phyloP scores from a whole-genome alignment of 176 grass and related monocot genomes.

The Otatea glauca region DNA sequence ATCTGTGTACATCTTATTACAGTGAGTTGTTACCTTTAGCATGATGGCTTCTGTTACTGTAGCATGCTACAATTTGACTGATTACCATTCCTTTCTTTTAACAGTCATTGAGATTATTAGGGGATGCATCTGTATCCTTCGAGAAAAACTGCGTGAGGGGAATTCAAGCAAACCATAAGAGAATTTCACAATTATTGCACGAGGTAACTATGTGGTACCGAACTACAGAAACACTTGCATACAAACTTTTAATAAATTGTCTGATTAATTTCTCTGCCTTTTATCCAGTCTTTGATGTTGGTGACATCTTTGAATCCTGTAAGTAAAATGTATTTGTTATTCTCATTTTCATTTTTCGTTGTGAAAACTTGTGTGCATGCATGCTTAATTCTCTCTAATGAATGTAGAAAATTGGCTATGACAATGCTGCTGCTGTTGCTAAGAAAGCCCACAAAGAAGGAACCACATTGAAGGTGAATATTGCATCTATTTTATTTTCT shows the following conservation, averaged over 20 bases:
- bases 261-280: slow-evolving; percentile 40
- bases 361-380: slow-evolving; percentile 3
- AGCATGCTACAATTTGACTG: background rate
- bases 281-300: slow-evolving; percentile 89
- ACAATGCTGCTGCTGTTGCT: slow-evolving; percentile 91
- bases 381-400: slow-evolving; percentile 38
- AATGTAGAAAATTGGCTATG: slow-evolving; percentile 97
- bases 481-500: slow-evolving; percentile 41
- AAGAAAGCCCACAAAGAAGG: slow-evolving; percentile 99
- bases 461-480: slow-evolving; percentile 87
- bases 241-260: slow-evolving; percentile 6
- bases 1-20: slow-evolving; percentile 14
- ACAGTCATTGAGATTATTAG: slow-evolving; percentile 89
- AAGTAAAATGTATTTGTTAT: slow-evolving; percentile 52
- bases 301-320: slow-evolving; percentile 97
- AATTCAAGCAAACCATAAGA: slow-evolving; percentile 89
- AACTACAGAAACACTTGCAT: background rate
- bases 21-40: slow-evolving; percentile 27
- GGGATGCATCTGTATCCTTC: slow-evolving; percentile 87
- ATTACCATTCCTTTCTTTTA: slow-evolving; percentile 5
- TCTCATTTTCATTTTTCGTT: slow-evolving; percentile 31
- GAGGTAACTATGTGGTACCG: slow-evolving; percentile 60
- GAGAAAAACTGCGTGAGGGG: slow-evolving; percentile 97
- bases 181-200: slow-evolving; percentile 89
- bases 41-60: slow-evolving; percentile 33